Evolutionary conservation across 2,329 filamentous ascomycete species (phyloP), one percentile per base, ranked within the genome.

Genomic region (Drechslerella stenobrocha): DNA sequence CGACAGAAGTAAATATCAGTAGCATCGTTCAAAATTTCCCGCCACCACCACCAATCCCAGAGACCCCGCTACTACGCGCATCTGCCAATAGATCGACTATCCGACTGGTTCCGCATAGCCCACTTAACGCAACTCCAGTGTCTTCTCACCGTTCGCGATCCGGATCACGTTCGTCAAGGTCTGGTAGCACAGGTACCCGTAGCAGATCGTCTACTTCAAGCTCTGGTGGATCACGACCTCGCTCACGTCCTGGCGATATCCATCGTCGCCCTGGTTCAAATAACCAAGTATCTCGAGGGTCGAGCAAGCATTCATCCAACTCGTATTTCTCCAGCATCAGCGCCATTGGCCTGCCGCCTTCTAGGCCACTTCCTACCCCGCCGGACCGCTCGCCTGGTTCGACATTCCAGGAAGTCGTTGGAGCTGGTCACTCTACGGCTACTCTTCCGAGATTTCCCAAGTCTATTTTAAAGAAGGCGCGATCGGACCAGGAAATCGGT

Each of bases 1-100:
- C 63, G 6, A 34, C 57, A 23, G 63, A 67, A 51, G 26, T 52
- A 52, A 32, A 59, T 45, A 65, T 65, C 2, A 42, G 15, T 51
- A 53, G 60, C 47, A 50, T 67, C 44, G 55, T 67, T 52, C 55
- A 59, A 56, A 67, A 67, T 60, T 67, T 67, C 45, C 55, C 55
- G n/a, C 63, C 63, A 46, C 63, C 63, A 18, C 63, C 63, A 22
- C 63, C 63, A 47, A 67, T 67, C 48, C 63, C 63, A 55, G 55
- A 60, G 48, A 66, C 61, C 28, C 56, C 56, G 20, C 53, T 53
- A 32, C 52, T 53, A 7, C 22, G 44, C 44, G 26, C 44, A 23
- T 53, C 35, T 11, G 11, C 35, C 24, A 51, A 55, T 46, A 67
- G 46, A 20, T 67, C 63, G 23, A 67, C 63, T 20, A 67, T 67